Evolutionary conservation across 768 basidiomycete species (phyloP).

Genomic region (Tephrocybe sp.): DNA sequence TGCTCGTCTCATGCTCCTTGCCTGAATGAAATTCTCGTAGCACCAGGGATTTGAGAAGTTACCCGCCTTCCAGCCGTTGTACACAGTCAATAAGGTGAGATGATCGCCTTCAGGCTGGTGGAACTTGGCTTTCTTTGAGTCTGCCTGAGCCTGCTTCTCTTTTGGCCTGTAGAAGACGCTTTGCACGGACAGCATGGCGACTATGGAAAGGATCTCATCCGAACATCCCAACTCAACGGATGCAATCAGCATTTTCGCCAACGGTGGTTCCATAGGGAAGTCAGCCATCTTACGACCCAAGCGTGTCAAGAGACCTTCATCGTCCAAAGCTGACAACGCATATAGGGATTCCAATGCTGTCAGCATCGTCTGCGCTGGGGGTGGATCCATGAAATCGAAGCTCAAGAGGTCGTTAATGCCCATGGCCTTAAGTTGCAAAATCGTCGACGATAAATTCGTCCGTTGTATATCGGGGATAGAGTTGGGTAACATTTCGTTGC

Average conservation of each 20-base stretch:
- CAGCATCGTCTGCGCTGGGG: conserved; percentile 94
- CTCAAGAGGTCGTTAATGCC: conserved; percentile 96
- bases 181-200: conserved; percentile 96
- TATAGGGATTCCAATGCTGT: conserved; percentile 94
- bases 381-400: conserved; percentile 99
- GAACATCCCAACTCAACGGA: conserved; percentile 97
- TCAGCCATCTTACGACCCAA: conserved; percentile 99
- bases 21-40: conserved; percentile 98
- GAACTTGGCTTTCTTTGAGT: conserved; percentile 99
- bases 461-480: conserved; percentile 98
- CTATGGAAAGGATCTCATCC: conserved; percentile 94
- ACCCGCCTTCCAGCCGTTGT: conserved; percentile 96
- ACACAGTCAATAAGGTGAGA: conserved; percentile 86
- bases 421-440: conserved; percentile 97
- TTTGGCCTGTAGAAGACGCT: conserved; percentile 99
- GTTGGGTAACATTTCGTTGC: conserved; percentile 98
- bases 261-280: conserved; percentile 95
- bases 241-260: conserved; percentile 97
- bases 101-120: conserved; percentile 99
- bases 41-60: conserved; percentile 99
- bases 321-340: conserved; percentile 93
- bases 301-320: conserved; percentile 92
- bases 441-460: conserved; percentile 88
- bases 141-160: conserved; percentile 98
- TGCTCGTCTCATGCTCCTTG: conserved; percentile 92